phyloP scores from a whole-genome alignment of 495 filamentous ascomycete species.

The Daldinia vernicosa region DNA sequence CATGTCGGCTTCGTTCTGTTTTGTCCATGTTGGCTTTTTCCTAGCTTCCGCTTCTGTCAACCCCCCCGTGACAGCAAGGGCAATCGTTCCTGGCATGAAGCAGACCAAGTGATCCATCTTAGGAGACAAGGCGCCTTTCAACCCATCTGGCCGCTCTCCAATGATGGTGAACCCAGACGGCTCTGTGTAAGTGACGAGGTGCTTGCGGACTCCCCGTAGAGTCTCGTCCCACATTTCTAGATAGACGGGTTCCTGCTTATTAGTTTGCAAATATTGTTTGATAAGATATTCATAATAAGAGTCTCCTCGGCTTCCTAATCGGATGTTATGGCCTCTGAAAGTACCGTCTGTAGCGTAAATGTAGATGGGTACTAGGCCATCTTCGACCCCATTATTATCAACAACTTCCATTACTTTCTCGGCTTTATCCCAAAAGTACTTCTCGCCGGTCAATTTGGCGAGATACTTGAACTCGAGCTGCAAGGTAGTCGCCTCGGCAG shows the following conservation, averaged over 20 bases:
- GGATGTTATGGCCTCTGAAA: constrained; percentile 85
- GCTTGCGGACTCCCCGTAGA: constrained; percentile 84
- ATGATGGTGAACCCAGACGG: constrained; percentile 83
- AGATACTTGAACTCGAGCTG: constrained; percentile 99
- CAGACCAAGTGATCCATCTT: constrained; percentile 99
- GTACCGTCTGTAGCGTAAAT: constrained; percentile 79
- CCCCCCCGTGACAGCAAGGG: constrained; percentile 85
- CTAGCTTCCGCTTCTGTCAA: constrained; percentile 75
- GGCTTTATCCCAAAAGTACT: constrained; percentile 85
- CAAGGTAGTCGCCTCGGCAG: constrained; percentile 88
- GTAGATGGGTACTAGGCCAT: constrained; percentile 91
- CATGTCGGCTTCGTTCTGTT: constrained; percentile 86
- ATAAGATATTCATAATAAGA: constrained; percentile 98
- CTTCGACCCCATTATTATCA: constrained; percentile 77
- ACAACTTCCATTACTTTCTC: constrained; percentile 92
- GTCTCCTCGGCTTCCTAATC: constrained; percentile 91
- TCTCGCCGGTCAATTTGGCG: constrained; percentile 91
- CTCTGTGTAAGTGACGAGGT: constrained; percentile 87
- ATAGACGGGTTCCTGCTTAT: constrained; percentile 85
- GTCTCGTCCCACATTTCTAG: constrained; percentile 92
- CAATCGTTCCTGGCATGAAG: constrained; percentile 97
- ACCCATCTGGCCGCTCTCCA: constrained; percentile 81
- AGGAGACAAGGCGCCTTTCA: constrained; percentile 69
- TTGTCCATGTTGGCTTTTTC: constrained; percentile 73
- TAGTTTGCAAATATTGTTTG: constrained; percentile 96